Conservation (phyloP, 1,284 basidiomycete genomes). For the Ceratobasidium sp. region DNA sequence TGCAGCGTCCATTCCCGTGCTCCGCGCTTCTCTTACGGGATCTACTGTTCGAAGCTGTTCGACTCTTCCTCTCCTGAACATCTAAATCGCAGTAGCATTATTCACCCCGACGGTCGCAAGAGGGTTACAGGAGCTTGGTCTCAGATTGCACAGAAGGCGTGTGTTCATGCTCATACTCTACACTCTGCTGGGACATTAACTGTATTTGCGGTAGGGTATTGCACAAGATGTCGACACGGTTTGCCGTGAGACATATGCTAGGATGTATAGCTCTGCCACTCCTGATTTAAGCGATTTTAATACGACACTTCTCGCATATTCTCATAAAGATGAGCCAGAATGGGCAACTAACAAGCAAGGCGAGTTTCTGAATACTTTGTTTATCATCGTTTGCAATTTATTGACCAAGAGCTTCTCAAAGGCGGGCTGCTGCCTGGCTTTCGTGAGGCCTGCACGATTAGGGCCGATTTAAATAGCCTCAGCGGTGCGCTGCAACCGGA, state of each 20-base stretch:
- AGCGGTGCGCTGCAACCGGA: background rate
- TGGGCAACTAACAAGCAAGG: conserved; percentile 38
- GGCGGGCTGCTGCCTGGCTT: conserved; percentile 23
- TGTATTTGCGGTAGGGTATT: conserved; percentile 4
- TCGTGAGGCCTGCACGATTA: conserved; percentile 4
- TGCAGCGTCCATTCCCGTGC: background rate
- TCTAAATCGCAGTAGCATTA: background rate
- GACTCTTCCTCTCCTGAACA: background rate
- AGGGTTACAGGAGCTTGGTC: background rate
- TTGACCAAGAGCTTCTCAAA: background rate
- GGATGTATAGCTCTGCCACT: conserved; percentile 12
- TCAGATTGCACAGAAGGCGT: background rate
- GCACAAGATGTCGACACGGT: conserved; percentile 23
- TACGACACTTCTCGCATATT: conserved; percentile 10
- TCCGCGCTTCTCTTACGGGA: background rate
- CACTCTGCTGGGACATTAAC: background rate
- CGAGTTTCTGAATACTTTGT: background rate
- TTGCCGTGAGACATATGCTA: conserved; percentile 20
- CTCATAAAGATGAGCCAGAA: background rate
- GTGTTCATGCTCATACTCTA: background rate
- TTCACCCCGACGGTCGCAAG: background rate
- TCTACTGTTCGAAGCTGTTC: background rate
- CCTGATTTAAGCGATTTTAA: conserved; percentile 18
- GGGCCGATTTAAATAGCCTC: conserved; percentile 15
- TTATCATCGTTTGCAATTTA: background rate